Conservation (phyloP, 2,329 filamentous ascomycete species). For the Chlorencoelia australis region DNA sequence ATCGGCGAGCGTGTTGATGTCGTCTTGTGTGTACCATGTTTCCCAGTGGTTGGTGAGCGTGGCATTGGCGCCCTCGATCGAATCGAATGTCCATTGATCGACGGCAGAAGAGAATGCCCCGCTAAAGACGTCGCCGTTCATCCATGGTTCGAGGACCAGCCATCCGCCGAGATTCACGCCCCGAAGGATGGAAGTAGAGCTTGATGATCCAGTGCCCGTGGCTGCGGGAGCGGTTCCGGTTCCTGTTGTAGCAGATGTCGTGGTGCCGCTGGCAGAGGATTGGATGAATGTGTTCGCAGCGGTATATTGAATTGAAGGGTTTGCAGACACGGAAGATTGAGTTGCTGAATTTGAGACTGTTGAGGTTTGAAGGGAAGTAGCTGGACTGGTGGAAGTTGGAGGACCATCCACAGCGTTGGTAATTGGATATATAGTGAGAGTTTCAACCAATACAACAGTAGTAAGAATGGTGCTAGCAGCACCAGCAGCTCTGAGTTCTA, state of each 20-base stretch:
- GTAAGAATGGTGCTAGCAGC: too few species aligned
- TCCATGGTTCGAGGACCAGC: conserved; percentile 33
- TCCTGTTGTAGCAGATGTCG: background rate
- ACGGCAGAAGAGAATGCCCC: conserved; percentile 22
- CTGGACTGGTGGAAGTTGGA: background rate
- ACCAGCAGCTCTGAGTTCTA: too few species aligned
- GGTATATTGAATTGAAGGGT: too few species aligned
- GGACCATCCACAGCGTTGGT: background rate
- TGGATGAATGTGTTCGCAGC: too few species aligned
- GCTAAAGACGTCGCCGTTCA: conserved; percentile 28
- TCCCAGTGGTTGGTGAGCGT: conserved; percentile 22
- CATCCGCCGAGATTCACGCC: conserved; percentile 30
- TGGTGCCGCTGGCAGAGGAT: background rate
- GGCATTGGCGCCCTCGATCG: conserved; percentile 22
- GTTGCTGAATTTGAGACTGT: background rate
- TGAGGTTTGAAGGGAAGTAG: background rate
- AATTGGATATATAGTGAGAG: background rate
- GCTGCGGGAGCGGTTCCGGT: background rate
- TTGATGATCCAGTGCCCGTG: background rate
- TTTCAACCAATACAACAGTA: too few species aligned
- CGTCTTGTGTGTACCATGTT: conserved; percentile 14
- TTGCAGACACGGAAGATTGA: background rate
- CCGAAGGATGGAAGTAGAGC: conserved; percentile 22
- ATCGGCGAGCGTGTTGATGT: conserved; percentile 35
- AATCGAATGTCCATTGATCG: conserved; percentile 32